phyloP scores from a whole-genome alignment of 163 green algal species.

The Scenedesmus sp. region DNA sequence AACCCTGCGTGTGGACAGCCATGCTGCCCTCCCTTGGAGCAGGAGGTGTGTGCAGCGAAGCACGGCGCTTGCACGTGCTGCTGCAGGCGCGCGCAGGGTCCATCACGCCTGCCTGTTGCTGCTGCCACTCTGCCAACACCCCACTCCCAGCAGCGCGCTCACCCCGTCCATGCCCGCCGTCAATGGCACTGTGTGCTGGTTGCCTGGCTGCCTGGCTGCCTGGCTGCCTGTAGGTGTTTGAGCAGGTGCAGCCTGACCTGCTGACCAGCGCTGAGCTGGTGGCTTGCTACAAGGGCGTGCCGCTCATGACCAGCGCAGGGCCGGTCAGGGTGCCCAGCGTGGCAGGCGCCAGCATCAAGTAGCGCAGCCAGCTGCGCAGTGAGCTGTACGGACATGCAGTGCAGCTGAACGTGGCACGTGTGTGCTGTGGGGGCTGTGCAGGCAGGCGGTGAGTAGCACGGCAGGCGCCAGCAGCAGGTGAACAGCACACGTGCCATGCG shows the following conservation, averaged over 20 bases:
- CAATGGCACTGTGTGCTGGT: neutral
- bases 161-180: too few species aligned
- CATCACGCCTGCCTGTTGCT: too few species aligned
- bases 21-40: too few species aligned
- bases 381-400: neutral
- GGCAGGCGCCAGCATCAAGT: conserved; percentile 80
- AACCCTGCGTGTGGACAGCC: too few species aligned
- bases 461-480: conserved; percentile 80
- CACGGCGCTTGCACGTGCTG: too few species aligned
- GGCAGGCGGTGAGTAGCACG: conserved; percentile 40
- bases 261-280: conserved; percentile 72
- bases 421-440: neutral
- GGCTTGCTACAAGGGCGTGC: conserved; percentile 85
- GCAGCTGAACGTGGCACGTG: neutral
- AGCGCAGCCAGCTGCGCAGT: neutral
- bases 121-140: too few species aligned
- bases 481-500: too few species aligned
- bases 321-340: conserved; percentile 77
- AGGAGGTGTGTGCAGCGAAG: too few species aligned
- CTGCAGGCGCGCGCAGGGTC: too few species aligned
- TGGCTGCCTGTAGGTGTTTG: conserved; percentile 74
- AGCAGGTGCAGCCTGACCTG: conserved; percentile 87
- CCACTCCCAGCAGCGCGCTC: too few species aligned
- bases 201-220: neutral
- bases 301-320: conserved; percentile 79